Base-by-base conservation (phyloP, 225 moss, liverwort and hornwort genomes). In the Polytrichum formosum region DNA sequence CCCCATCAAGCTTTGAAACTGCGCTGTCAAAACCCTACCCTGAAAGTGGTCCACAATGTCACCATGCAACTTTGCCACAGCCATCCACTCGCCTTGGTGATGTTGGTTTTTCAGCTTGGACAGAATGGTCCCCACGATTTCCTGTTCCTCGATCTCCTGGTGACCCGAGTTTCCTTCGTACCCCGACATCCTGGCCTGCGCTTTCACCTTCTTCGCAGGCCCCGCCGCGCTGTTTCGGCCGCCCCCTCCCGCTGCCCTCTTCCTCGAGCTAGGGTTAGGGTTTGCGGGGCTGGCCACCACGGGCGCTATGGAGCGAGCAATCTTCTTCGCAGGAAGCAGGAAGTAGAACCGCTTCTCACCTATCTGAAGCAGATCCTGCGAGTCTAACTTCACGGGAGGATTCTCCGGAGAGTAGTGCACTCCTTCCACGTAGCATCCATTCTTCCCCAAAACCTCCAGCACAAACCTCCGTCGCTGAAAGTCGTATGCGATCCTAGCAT, bases 281-380 rank as follows among this genome's bases (percentile, higher is more conserved):
- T 19, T 80, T 81, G 27, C 76, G 79, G 76, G 80, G 58, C 55
- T 78, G 74, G 69, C 81, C 73, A 30, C 66, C 31, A 75, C 1
- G n/a, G 20, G n/a, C n/a, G 22, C 58, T 20, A 58, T 22, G 58
- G 58, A 20, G 58, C 58, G 58, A 22, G 76, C 62, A 8, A 80
- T 79, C 56, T 85, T 84, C 58, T 81, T 88, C 35, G 79, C 79
- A 17, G 88, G 88, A 22, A 88, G 68, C 54, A 88, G 88, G 26
- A 88, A 88, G 66, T 88, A 88, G 67, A 88, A 88, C 70, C 84
- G 84, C 74, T 88, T 88, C 65, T 88, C 88, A 9, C 88, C 88
- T 37, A 88, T 88, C 69, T 88, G 88, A 29, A 88, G 74, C 4
- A 88, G 84, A 65, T 88, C 82, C 65, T 88, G 84, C n/a, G 88